These are phyloP conservation scores for Aureobasidium pullulans DNA, from an alignment of 2,329 filamentous ascomycete species.

Conservation along the genomic window DNA sequence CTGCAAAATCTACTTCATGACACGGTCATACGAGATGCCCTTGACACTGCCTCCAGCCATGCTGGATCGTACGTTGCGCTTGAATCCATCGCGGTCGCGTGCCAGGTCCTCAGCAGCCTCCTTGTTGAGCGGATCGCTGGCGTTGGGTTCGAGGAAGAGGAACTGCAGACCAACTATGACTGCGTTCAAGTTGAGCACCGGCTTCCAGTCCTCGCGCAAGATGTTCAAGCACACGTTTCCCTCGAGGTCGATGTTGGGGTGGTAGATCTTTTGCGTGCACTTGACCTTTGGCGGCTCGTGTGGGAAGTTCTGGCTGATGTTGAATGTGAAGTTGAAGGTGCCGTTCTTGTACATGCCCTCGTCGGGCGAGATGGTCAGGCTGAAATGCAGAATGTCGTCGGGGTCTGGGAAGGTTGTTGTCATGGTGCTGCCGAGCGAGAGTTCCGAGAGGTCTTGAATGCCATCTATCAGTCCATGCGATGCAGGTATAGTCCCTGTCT, in stretches of 20 bases:
- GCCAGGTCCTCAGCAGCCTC: slow-evolving; percentile 91
- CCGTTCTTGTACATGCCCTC: slow-evolving; percentile 86
- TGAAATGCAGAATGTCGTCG: slow-evolving; percentile 80
- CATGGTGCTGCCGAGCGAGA: slow-evolving; percentile 73
- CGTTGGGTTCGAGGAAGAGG: slow-evolving; percentile 94
- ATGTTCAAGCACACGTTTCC: slow-evolving; percentile 99
- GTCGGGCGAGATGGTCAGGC: slow-evolving; percentile 73
- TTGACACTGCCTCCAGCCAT: slow-evolving; percentile 77
- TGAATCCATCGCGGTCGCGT: slow-evolving; percentile 78
- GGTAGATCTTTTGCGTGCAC: slow-evolving; percentile 97
- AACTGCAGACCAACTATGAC: slow-evolving; percentile 95
- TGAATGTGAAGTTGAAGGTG: slow-evolving; percentile 81
- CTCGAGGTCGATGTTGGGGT: slow-evolving; percentile 96
- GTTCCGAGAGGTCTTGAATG: slow-evolving; percentile 66
- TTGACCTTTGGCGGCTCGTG: slow-evolving; percentile 97
- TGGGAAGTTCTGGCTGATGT: slow-evolving; percentile 89
- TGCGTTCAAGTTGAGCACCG: slow-evolving; percentile 90
- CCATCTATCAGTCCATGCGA: not conserved
- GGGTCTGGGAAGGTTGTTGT: slow-evolving; percentile 72
- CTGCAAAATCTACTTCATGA: slow-evolving; percentile 50
- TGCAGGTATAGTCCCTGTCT: not conserved
- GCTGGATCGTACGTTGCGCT: slow-evolving; percentile 75
- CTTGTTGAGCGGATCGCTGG: slow-evolving; percentile 95
- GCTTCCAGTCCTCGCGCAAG: slow-evolving; percentile 96
- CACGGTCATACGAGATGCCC: slow-evolving; percentile 67